These are phyloP conservation scores for Tulasnella sp. DNA, from an alignment of 768 basidiomycete species.

Conservation along the genomic window DNA sequence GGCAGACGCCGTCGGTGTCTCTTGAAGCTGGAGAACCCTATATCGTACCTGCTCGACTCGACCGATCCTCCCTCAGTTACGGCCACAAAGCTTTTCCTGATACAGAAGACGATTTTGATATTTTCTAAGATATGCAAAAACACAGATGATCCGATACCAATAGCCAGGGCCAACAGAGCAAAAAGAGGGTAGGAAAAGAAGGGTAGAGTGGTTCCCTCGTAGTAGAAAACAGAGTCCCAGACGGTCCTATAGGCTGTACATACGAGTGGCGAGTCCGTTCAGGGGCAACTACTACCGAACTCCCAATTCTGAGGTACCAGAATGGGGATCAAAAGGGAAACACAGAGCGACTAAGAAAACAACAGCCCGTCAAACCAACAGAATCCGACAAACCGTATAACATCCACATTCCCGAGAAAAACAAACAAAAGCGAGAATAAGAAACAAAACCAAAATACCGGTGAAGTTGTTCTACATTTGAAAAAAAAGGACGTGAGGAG, in stretches of 20 bases:
- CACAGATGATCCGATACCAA: background rate
- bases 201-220: background rate
- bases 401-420: conserved; percentile 1
- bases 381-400: background rate
- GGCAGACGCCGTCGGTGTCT: no score
- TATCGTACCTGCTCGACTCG: no score
- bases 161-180: background rate
- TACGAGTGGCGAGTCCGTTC: background rate
- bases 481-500: background rate
- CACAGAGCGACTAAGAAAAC: background rate
- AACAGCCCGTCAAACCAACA: background rate
- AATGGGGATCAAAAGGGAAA: background rate
- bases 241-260: background rate
- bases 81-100: no score
- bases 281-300: background rate
- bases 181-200: background rate
- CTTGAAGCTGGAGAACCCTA: no score
- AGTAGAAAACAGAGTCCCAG: background rate
- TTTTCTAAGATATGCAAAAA: background rate
- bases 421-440: background rate
- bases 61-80: no score
- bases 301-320: background rate
- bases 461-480: background rate
- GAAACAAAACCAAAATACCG: background rate
- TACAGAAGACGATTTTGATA: no score